Conservation (phyloP, 306 rosid genomes). For the Prunus campanulata region DNA sequence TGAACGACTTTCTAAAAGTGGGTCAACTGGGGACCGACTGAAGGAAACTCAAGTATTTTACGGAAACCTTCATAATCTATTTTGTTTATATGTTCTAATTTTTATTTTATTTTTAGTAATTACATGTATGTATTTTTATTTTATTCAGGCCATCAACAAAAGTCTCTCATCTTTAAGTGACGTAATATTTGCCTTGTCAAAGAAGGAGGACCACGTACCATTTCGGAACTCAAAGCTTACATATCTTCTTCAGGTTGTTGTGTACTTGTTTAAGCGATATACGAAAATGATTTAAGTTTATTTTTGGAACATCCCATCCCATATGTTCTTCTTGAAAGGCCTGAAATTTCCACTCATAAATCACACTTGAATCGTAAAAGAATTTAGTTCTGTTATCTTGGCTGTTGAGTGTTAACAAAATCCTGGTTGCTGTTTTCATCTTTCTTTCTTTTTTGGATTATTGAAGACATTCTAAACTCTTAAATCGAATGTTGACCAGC, state of each 20-base stretch:
- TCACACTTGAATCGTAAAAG: too few species aligned
- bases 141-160: slow-evolving; percentile 76
- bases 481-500: slow-evolving; percentile 50
- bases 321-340: background rate
- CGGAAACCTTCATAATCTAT: slow-evolving; percentile 11
- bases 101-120: slow-evolving; percentile 4
- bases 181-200: slow-evolving; percentile 92
- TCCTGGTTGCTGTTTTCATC: background rate
- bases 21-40: slow-evolving; percentile 89
- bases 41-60: slow-evolving; percentile 85
- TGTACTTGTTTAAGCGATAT: slow-evolving; percentile 11
- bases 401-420: too few species aligned
- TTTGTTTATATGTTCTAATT: slow-evolving; percentile 6
- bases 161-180: slow-evolving; percentile 89
- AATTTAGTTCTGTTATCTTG: too few species aligned
- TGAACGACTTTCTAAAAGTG: slow-evolving; percentile 96
- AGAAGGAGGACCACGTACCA: slow-evolving; percentile 92
- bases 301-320: background rate
- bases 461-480: slow-evolving; percentile 24
- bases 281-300: background rate
- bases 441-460: background rate
- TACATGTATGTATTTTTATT: background rate
- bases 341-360: too few species aligned
- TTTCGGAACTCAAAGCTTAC: slow-evolving; percentile 96
- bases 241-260: slow-evolving; percentile 91